Evolutionary conservation across 1,284 basidiomycete species (phyloP).

Genomic region (Cryptococcus depauperatus): DNA sequence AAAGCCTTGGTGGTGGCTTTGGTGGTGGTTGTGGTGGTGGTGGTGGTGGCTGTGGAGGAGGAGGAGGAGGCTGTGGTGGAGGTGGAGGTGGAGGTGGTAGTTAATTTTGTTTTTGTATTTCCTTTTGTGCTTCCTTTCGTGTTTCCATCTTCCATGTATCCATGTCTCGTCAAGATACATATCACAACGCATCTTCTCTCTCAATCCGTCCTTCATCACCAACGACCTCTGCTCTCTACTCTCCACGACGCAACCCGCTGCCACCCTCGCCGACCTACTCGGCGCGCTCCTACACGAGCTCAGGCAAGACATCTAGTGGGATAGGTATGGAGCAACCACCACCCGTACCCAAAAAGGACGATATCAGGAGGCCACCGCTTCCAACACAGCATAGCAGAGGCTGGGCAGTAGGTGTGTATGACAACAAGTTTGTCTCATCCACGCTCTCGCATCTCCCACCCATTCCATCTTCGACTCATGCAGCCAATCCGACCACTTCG

Average conservation of each 20-base stretch:
- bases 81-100: background rate
- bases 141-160: no score
- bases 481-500: background rate
- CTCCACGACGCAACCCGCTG: slow-evolving; percentile 20
- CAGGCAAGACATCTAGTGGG: slow-evolving; percentile 7
- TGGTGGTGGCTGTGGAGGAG: slow-evolving; percentile 14
- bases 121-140: no score
- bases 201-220: slow-evolving; percentile 22
- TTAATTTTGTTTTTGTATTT: background rate
- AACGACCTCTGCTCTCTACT: slow-evolving; percentile 5
- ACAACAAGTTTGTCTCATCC: slow-evolving; percentile 41
- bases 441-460: slow-evolving; percentile 39
- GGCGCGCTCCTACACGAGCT: slow-evolving; percentile 11
- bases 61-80: slow-evolving; percentile 4
- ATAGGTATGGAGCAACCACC: slow-evolving; percentile 10
- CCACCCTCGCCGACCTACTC: slow-evolving; percentile 28
- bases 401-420: slow-evolving; percentile 29
- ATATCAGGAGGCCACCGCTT: slow-evolving; percentile 21
- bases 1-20: slow-evolving; percentile 10
- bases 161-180: slow-evolving; percentile 3
- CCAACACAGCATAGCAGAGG: background rate
- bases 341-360: slow-evolving; percentile 21
- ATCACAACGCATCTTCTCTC: slow-evolving; percentile 10
- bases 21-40: slow-evolving; percentile 20
- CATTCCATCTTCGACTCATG: slow-evolving; percentile 9